Evolutionary conservation across 2,329 filamentous ascomycete genomes (phyloP), one percentile per base, ranked within the genome.

Genomic region (Aquanectria penicillioides): DNA sequence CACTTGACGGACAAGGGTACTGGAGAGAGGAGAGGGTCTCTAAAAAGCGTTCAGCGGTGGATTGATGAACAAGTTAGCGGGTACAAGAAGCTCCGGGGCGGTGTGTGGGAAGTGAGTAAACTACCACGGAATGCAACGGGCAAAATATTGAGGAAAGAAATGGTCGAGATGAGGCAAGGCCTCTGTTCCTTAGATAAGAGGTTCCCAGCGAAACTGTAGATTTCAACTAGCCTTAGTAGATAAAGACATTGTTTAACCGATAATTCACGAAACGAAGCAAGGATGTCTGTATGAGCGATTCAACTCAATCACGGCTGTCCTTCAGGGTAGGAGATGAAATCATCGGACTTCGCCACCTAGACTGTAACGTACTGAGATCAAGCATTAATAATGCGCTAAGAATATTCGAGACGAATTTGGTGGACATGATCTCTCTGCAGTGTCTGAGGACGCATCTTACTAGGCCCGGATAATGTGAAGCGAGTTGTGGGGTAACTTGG

Each of bases 41-140:
- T 78, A 6, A 64, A 55, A 29, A 68, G 71, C 12, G 68, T 77
- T n/a, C 75, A 77, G 9, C 50, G 33, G 6, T 59, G 59, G 44
- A 64, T 78, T 17, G 71, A 78, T 41, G 60, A 59, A 8, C 74
- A 76, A 48, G 77, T 80, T 5, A 76, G 74, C 22, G 76, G 76
- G 5, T 78, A 78, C 52, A 78, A 79, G 69, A 78, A 75, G 64
- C 71, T 79, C 11, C 66, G 74, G 10, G 75, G 74, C 13, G 75
- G 75, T 3, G 71, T 77, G 0, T 76, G 73, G 73, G 68, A 74
- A 41, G 63, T 75, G 15, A 38, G 60, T 13, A 65, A 63, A 18
- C 62, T 77, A 28, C 75, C 74, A 12, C 74, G 73, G 61, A 77
- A 77, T 50, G 65, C 75, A 17, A 77, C 74, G 2, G 75, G 75